A percentile compares a stretch with the other conserved stretches of the same genome.
Evolutionary conservation across 352 stramenopile species (phyloP).

Genomic region (Pythium aristosporum): DNA sequence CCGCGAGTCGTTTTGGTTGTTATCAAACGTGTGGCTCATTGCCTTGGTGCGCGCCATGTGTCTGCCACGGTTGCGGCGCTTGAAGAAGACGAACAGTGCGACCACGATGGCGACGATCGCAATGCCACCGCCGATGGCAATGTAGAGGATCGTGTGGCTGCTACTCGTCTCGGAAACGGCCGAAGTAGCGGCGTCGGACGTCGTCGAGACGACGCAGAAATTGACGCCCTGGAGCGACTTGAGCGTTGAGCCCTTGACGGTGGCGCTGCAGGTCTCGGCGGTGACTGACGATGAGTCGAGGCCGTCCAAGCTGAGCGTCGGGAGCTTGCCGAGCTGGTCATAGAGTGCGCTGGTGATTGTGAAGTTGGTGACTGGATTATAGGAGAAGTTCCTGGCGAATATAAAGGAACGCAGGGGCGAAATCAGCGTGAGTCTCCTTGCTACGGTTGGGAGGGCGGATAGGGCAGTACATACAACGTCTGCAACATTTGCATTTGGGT

Average conservation of each 20-base stretch:
- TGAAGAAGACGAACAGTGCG: background rate
- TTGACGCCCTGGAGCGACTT: background rate
- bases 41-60: background rate
- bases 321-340: background rate
- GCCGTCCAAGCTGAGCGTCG: background rate
- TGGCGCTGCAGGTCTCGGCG: background rate
- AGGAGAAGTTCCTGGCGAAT: constrained; percentile 2
- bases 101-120: background rate
- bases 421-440: too few species aligned
- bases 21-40: background rate
- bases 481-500: background rate
- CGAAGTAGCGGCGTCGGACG: background rate
- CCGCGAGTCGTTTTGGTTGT: background rate
- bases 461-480: background rate
- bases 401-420: background rate
- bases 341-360: background rate
- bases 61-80: background rate
- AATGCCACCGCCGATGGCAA: constrained; percentile 1
- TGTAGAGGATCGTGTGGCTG: background rate
- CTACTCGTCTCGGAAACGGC: background rate
- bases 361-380: constrained; percentile 6
- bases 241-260: background rate
- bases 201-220: background rate
- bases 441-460: too few species aligned
- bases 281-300: background rate